Evolutionary conservation across 2,329 filamentous ascomycete genomes (phyloP).

Genomic region (Verticillium tricorpus): DNA sequence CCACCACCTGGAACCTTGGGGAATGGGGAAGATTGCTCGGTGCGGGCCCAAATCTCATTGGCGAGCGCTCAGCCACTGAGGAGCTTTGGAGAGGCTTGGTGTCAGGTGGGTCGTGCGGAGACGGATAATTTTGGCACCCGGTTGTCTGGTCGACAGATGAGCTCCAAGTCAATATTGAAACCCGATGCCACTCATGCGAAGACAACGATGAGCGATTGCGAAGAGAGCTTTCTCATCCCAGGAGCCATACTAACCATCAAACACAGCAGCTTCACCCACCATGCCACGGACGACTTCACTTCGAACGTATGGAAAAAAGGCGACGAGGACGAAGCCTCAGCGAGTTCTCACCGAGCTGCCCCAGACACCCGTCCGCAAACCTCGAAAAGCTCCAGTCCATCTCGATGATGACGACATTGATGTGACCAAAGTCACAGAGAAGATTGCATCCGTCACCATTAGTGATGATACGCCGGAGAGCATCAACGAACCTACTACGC

Average conservation of each 20-base stretch:
- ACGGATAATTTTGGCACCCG: background rate
- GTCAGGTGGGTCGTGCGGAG: background rate
- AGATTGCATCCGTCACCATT: constrained; percentile 26
- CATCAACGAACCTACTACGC: background rate
- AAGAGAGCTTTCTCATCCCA: background rate
- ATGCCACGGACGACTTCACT: constrained; percentile 4
- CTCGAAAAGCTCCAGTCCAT: constrained; percentile 2
- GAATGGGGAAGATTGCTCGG: constrained; percentile 5
- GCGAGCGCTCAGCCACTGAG: constrained; percentile 1
- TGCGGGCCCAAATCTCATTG: constrained; percentile 1
- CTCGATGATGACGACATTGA: constrained; percentile 2
- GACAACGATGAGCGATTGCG: background rate
- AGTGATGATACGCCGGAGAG: constrained; percentile 11
- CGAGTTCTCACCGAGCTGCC: constrained; percentile 48
- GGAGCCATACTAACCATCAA: background rate
- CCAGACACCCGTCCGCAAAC: constrained; percentile 39
- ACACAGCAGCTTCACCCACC: background rate
- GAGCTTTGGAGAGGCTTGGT: background rate
- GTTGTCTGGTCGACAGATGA: background rate
- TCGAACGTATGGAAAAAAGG: constrained; percentile 46
- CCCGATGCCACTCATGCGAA: background rate
- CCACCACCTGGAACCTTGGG: background rate
- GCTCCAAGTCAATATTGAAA: background rate
- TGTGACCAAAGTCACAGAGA: constrained; percentile 28
- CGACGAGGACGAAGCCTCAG: constrained; percentile 40